Evolutionary conservation across 176 grass and related monocot species (phyloP).

Genomic region (Areca catechu): DNA sequence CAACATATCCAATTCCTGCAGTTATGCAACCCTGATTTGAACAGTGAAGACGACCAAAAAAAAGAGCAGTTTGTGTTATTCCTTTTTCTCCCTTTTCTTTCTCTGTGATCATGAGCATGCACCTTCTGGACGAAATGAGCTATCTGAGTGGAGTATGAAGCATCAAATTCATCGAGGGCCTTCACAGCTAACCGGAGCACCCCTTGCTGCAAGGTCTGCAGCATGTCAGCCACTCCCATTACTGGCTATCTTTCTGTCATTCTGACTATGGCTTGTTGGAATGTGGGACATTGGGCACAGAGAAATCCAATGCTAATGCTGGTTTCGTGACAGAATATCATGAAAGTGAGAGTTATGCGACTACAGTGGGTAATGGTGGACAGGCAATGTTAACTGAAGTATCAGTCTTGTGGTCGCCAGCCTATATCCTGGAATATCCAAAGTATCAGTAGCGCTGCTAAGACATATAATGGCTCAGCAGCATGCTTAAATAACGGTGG

Average conservation of each 20-base stretch:
- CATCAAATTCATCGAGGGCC: constrained; percentile 48
- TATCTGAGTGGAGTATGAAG: constrained; percentile 34
- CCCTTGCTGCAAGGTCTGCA: constrained; percentile 32
- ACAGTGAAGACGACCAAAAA: not conserved
- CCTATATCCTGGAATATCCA: not conserved
- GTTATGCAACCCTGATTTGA: not conserved
- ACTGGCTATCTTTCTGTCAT: constrained; percentile 59
- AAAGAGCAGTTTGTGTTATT: not conserved
- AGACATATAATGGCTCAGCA: not conserved
- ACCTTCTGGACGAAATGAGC: constrained; percentile 50
- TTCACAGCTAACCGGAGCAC: constrained; percentile 37
- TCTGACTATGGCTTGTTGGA: not conserved
- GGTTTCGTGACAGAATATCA: not conserved
- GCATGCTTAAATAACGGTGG: too few relatives aligned
- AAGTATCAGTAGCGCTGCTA: not conserved
- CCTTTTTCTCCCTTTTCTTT: not conserved
- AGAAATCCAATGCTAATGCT: constrained; percentile 2
- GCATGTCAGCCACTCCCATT: constrained; percentile 46
- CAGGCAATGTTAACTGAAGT: not conserved
- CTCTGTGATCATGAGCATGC: not conserved
- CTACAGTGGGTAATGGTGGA: not conserved
- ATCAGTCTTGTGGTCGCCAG: not conserved
- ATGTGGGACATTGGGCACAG: not conserved
- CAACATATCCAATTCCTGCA: constrained; percentile 38
- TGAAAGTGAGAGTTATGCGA: too few relatives aligned